Conservation (phyloP, 495 filamentous ascomycete species). For the Trypethelium eluteriae region DNA sequence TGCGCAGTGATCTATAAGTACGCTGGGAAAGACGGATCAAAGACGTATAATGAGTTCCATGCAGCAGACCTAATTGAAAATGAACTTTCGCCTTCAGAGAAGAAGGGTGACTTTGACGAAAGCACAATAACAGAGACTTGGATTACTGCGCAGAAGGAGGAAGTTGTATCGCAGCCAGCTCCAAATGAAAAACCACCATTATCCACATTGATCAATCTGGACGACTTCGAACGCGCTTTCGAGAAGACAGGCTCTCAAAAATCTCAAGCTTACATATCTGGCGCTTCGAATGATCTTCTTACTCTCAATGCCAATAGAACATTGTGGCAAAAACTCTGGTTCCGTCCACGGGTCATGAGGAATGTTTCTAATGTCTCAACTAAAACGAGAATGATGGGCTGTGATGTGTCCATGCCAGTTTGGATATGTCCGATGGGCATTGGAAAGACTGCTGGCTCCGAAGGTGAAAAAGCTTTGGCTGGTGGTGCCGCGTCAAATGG, state of each 20-base stretch:
- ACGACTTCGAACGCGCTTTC: conserved; percentile 67
- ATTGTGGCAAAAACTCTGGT: conserved; percentile 56
- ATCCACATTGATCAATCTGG: conserved; percentile 49
- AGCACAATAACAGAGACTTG: conserved; percentile 22
- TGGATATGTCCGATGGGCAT: conserved; percentile 71
- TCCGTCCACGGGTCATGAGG: conserved; percentile 65
- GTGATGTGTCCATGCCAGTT: conserved; percentile 51
- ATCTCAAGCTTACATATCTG: conserved; percentile 77
- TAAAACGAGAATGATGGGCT: conserved; percentile 54
- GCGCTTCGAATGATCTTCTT: conserved; percentile 68
- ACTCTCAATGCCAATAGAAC: conserved; percentile 53
- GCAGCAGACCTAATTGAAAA: conserved; percentile 20
- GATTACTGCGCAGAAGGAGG: conserved; percentile 21
- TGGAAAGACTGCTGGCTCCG: conserved; percentile 60
- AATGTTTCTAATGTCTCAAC: conserved; percentile 56
- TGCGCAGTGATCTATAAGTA: conserved; percentile 23
- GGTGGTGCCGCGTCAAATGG: conserved; percentile 26
- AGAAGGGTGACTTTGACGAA: conserved; percentile 24
- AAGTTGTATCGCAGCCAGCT: conserved; percentile 21
- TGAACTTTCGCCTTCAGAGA: conserved; percentile 16
- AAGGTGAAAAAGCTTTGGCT: conserved; percentile 66
- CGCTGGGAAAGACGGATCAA: conserved; percentile 26
- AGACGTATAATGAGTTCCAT: conserved; percentile 27
- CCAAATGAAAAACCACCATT: conserved; percentile 56
- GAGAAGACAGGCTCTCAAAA: conserved; percentile 55